A percentile compares a stretch with the other conserved stretches of the same genome.
phyloP scores from a whole-genome alignment of 306 rosid species.

The Cucurbita pepo region DNA sequence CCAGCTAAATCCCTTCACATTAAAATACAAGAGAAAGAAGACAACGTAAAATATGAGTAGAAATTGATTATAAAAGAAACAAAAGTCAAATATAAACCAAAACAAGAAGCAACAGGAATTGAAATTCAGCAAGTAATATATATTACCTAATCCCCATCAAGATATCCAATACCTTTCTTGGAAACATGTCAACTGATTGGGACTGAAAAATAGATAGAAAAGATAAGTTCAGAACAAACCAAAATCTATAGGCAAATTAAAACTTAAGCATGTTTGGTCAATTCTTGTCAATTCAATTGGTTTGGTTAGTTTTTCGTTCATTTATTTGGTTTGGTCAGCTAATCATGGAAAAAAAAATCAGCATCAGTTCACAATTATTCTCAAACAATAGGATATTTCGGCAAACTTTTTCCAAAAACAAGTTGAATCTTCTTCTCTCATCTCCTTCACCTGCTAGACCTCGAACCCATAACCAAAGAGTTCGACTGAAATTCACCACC shows the following conservation, averaged over 20 bases:
- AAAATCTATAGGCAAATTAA: background rate
- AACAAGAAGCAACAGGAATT: slow-evolving; percentile 5
- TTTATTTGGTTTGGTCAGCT: background rate
- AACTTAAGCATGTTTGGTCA: background rate
- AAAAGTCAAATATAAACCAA: background rate
- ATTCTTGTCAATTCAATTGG: background rate
- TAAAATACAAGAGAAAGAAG: slow-evolving; percentile 9
- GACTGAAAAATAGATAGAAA: slow-evolving; percentile 28
- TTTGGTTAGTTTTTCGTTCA: background rate
- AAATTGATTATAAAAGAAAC: slow-evolving; percentile 1
- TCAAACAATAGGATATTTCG: background rate
- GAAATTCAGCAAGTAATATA: background rate
- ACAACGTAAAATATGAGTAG: slow-evolving; percentile 1
- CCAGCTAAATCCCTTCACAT: slow-evolving; percentile 46
- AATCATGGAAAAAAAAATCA: background rate
- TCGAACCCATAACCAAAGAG: too few species aligned
- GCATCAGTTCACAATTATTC: background rate
- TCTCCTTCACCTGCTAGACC: too few species aligned
- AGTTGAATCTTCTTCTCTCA: background rate
- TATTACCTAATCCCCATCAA: slow-evolving; percentile 56
- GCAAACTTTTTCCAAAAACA: background rate
- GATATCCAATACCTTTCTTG: slow-evolving; percentile 51
- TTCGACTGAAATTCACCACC: too few species aligned
- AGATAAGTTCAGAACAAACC: slow-evolving; percentile 11
- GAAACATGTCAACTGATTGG: slow-evolving; percentile 49